Conservation (phyloP, 257 asterid species). For the Fraxinus excelsior region DNA sequence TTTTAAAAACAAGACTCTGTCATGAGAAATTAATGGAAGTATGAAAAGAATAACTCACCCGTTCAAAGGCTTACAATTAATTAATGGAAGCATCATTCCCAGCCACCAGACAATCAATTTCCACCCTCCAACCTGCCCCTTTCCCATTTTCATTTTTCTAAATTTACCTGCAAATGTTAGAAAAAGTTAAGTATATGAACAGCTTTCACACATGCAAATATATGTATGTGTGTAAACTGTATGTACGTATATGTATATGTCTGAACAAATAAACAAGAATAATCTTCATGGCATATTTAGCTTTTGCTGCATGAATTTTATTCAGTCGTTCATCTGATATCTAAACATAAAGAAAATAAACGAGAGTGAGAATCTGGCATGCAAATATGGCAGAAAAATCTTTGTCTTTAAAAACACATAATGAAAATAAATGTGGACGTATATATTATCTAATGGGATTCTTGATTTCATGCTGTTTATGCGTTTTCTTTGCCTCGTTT, state of each 20-base stretch:
- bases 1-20: not conserved
- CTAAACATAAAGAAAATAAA: too few species aligned
- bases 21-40: not conserved
- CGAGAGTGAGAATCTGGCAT: not conserved
- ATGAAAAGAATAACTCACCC: slow-evolving; percentile 17
- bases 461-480: too few species aligned
- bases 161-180: slow-evolving; percentile 14
- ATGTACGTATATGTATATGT: too few species aligned
- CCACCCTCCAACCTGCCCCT: not conserved
- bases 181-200: not conserved
- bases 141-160: slow-evolving; percentile 25
- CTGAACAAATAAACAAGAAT: not conserved
- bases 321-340: not conserved
- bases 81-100: slow-evolving; percentile 1
- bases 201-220: not conserved
- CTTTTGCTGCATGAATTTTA: not conserved
- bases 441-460: too few species aligned
- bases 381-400: not conserved
- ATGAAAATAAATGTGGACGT: too few species aligned
- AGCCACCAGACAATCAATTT: slow-evolving; percentile 21
- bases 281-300: not conserved
- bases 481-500: not conserved
- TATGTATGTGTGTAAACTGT: too few species aligned
- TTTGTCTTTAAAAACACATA: too few species aligned
- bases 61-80: slow-evolving; percentile 8